Conservation (phyloP, 1,139 yeast genomes). For the Taiozyma sp. region DNA sequence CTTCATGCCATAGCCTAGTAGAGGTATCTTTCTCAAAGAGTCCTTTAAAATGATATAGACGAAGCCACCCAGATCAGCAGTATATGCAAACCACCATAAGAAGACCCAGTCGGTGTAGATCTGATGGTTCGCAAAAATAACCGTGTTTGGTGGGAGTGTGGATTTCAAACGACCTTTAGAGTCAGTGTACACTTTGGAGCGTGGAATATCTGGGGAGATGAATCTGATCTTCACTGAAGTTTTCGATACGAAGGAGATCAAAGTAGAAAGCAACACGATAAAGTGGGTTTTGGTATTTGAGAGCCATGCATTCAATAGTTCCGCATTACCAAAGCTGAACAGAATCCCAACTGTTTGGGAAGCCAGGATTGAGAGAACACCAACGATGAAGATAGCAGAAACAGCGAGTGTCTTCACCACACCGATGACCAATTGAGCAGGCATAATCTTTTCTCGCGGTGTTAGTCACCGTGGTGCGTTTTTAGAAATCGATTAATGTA, state of each 20-base stretch:
- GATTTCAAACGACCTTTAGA: constrained; percentile 26
- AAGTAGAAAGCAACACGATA: constrained; percentile 40
- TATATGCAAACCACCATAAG: constrained; percentile 82
- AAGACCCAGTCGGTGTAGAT: constrained; percentile 94
- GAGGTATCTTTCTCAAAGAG: constrained; percentile 68
- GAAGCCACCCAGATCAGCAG: constrained; percentile 59
- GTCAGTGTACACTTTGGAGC: constrained; percentile 21
- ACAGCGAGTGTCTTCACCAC: constrained; percentile 30
- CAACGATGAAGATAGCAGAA: constrained; percentile 36
- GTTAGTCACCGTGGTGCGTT: no score
- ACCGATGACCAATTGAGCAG: constrained; percentile 4
- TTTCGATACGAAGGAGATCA: constrained; percentile 40
- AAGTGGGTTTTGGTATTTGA: constrained; percentile 48
- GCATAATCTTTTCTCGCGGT: neutral
- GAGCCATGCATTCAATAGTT: constrained; percentile 33
- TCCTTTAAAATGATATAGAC: constrained; percentile 74
- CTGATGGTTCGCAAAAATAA: constrained; percentile 83
- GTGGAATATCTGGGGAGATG: constrained; percentile 32
- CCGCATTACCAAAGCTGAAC: constrained; percentile 28
- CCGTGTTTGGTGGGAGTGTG: constrained; percentile 44
- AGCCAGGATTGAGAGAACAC: constrained; percentile 39
- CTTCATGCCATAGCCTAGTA: constrained; percentile 86
- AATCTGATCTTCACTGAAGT: constrained; percentile 30
- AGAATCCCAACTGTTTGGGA: constrained; percentile 38
- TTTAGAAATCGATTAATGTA: no score